Evolutionary conservation across 805 yeast genomes (phyloP).

Genomic region (Kuraishia floccosa): DNA sequence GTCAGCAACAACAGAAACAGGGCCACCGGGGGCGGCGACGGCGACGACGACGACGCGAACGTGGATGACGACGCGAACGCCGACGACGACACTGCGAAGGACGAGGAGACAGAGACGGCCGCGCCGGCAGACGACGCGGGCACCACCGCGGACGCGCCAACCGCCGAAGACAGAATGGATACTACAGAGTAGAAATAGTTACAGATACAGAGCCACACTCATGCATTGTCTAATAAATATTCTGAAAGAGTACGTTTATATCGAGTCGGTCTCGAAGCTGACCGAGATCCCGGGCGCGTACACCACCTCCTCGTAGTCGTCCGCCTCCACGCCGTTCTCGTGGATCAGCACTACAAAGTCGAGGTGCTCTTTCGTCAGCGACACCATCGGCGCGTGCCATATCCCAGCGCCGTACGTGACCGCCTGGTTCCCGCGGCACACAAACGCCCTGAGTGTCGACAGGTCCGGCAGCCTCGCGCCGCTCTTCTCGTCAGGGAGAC

Average conservation of each 20-base stretch:
- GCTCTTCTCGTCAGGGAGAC: conserved; percentile 31
- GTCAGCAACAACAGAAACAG: conserved; percentile 45
- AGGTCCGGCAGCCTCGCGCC: conserved; percentile 53
- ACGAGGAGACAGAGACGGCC: conserved; percentile 6
- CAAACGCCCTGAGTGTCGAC: conserved; percentile 50
- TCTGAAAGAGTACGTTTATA: neutral
- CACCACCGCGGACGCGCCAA: conserved; percentile 6
- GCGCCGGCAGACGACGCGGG: conserved; percentile 4
- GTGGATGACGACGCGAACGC: conserved; percentile 16
- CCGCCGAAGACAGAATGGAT: conserved; percentile 3
- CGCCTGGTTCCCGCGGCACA: conserved; percentile 75
- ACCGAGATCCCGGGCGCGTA: conserved; percentile 1
- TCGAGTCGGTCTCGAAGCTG: neutral
- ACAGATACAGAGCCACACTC: too few species aligned
- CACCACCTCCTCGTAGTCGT: conserved; percentile 62
- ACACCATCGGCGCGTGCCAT: conserved; percentile 98
- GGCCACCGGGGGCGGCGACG: conserved; percentile 19
- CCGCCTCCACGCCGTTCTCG: conserved; percentile 70
- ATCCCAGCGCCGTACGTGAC: conserved; percentile 78
- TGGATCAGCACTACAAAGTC: conserved; percentile 87
- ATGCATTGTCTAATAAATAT: neutral
- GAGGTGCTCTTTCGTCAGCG: conserved; percentile 41
- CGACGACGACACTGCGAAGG: conserved; percentile 18
- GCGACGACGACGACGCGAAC: conserved; percentile 16
- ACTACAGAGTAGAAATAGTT: conserved; percentile 1